These are phyloP conservation scores for Aspergillus olivimuriae DNA, from an alignment of 495 filamentous ascomycete species.

Conservation along the genomic window DNA sequence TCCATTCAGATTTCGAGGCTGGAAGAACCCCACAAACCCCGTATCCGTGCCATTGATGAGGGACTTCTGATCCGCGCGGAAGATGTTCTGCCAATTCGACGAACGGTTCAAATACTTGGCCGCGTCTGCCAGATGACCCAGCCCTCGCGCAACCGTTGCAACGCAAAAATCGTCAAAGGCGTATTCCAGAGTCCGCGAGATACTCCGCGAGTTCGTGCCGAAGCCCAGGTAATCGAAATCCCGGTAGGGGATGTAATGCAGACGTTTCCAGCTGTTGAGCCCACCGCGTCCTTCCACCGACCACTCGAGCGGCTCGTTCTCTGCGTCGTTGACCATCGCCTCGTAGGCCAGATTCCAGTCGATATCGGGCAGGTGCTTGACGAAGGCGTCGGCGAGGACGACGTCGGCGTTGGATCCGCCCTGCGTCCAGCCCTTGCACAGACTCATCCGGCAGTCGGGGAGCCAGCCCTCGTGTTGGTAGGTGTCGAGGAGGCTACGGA, in stretches of 20 bases:
- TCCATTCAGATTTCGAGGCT: conserved; percentile 52
- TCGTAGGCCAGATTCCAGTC: conserved; percentile 64
- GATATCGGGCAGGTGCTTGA: conserved; percentile 61
- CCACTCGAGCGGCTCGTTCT: conserved; percentile 60
- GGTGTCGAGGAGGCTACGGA: conserved; percentile 67
- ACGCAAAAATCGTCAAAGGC: conserved; percentile 63
- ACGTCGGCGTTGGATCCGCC: conserved; percentile 77
- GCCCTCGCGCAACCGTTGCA: conserved; percentile 43
- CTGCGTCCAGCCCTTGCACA: conserved; percentile 63
- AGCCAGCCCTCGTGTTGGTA: conserved; percentile 64
- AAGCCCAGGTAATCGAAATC: conserved; percentile 68
- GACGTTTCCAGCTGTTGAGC: conserved; percentile 61
- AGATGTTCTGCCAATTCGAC: conserved; percentile 60
- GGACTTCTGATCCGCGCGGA: conserved; percentile 48
- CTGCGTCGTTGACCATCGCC: conserved; percentile 66
- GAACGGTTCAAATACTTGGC: background rate
- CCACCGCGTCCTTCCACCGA: conserved; percentile 70
- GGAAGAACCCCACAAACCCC: conserved; percentile 63
- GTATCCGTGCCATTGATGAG: conserved; percentile 35
- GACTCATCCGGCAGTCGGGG: conserved; percentile 63
- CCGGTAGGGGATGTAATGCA: conserved; percentile 61
- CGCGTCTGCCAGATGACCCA: background rate
- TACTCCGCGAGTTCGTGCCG: conserved; percentile 63
- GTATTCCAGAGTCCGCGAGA: conserved; percentile 71
- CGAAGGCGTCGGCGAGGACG: conserved; percentile 67